phyloP scores from a whole-genome alignment of 1,139 yeast species.

The Yamadazyma atmosphaerica region DNA sequence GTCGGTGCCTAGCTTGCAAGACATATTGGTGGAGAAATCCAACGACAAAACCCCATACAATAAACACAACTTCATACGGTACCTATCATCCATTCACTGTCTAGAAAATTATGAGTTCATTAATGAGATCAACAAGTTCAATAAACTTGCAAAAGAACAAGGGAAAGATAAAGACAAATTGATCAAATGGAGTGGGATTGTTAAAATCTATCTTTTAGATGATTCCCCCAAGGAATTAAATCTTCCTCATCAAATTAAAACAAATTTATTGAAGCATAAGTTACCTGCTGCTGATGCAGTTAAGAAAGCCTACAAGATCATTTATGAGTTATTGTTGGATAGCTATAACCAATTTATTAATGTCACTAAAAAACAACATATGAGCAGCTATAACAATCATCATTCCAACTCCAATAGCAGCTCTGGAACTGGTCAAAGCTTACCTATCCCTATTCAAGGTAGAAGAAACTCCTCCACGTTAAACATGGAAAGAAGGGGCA shows the following conservation, averaged over 20 bases:
- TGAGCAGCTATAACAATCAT: constrained; percentile 7
- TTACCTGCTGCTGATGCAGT: constrained; percentile 17
- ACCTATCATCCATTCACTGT: constrained; percentile 32
- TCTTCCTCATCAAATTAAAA: constrained; percentile 25
- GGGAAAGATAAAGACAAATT: constrained; percentile 13
- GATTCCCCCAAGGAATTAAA: constrained; percentile 37
- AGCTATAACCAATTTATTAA: constrained; percentile 34
- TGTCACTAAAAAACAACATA: constrained; percentile 17
- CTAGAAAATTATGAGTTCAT: constrained; percentile 39
- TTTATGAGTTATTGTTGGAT: constrained; percentile 34
- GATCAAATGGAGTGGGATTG: constrained; percentile 27
- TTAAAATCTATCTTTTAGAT: constrained; percentile 24
- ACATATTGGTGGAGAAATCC: constrained; percentile 18
- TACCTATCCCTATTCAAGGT: constrained; percentile 7
- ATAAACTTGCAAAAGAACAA: constrained; percentile 14
- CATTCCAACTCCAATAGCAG: constrained; percentile 6
- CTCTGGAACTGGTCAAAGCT: constrained; percentile 5
- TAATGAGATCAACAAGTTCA: constrained; percentile 27
- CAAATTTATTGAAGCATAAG: constrained; percentile 12
- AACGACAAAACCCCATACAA: constrained; percentile 19
- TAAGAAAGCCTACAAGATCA: constrained; percentile 23
- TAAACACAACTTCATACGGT: constrained; percentile 25
- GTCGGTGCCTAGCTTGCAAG: constrained; percentile 25
- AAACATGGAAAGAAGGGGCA: constrained; percentile 6
- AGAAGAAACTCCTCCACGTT: constrained; percentile 6